These are phyloP conservation scores for Candida railenensis DNA, from an alignment of 805 yeast species.

Conservation along the genomic window DNA sequence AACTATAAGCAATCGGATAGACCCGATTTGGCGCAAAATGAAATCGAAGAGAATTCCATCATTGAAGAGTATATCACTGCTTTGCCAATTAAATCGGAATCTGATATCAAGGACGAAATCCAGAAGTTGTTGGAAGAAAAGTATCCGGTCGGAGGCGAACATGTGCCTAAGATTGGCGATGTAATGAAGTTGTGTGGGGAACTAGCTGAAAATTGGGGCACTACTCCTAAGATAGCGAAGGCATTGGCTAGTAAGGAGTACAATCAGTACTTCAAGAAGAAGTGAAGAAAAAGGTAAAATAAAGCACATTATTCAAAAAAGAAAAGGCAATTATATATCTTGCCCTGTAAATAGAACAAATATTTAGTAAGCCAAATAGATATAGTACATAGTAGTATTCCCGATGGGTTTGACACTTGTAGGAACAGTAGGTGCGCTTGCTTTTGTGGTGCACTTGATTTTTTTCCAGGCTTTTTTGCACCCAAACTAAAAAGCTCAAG, in stretches of 20 bases:
- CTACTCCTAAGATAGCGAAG: constrained; percentile 17
- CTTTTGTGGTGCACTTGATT: too few relatives aligned
- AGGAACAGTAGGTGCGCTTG: too few relatives aligned
- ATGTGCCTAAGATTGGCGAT: constrained; percentile 2
- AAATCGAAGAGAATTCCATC: constrained; percentile 43
- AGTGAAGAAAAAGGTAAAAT: background rate
- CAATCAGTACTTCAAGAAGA: constrained; percentile 7
- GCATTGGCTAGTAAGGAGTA: constrained; percentile 17
- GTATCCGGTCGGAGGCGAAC: background rate
- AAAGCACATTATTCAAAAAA: too few relatives aligned
- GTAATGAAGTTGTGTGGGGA: constrained; percentile 3
- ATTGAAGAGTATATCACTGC: constrained; percentile 37
- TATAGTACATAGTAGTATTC: too few relatives aligned
- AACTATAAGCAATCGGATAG: constrained; percentile 48
- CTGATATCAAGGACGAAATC: constrained; percentile 32
- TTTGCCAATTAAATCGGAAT: constrained; percentile 50
- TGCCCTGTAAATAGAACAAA: background rate
- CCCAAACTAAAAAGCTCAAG: too few relatives aligned
- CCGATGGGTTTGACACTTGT: too few relatives aligned
- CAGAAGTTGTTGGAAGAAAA: constrained; percentile 1
- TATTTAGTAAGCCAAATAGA: too few relatives aligned
- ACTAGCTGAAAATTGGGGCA: constrained; percentile 16
- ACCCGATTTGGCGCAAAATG: constrained; percentile 54
- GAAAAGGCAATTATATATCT: background rate
- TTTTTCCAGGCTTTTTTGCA: too few relatives aligned